Evolutionary conservation across 2,329 filamentous ascomycete genomes (phyloP).

Genomic region (Trichocomaceae sp.): DNA sequence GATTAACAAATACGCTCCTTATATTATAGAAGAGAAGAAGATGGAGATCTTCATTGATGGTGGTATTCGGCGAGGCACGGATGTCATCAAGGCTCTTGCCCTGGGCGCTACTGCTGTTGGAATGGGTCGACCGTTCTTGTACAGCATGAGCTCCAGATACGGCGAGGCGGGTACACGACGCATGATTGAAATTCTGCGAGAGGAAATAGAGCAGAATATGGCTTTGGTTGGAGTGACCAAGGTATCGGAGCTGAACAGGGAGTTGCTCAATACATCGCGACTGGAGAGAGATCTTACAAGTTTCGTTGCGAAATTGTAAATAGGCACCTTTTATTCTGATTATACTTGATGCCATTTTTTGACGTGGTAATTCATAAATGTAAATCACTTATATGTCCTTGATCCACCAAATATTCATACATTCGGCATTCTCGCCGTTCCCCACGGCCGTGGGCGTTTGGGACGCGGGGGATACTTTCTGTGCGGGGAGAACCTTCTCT

Average conservation of each 20-base stretch:
- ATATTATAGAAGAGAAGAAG: conserved; percentile 46
- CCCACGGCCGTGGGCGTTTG: background rate
- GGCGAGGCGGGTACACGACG: conserved; percentile 52
- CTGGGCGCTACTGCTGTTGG: conserved; percentile 59
- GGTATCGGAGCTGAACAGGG: conserved; percentile 22
- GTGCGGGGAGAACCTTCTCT: background rate
- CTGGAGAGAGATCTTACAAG: conserved; percentile 27
- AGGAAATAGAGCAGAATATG: conserved; percentile 33
- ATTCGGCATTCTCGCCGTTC: conserved; percentile 4
- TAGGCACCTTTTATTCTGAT: background rate
- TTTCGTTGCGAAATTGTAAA: conserved; percentile 12
- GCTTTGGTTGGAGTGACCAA: conserved; percentile 26
- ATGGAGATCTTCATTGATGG: conserved; percentile 61
- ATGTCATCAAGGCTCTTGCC: conserved; percentile 61
- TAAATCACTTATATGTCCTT: background rate
- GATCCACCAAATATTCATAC: background rate
- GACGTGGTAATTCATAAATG: too few species aligned
- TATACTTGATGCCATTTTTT: too few species aligned
- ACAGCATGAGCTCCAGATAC: conserved; percentile 50
- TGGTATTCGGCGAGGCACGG: conserved; percentile 58
- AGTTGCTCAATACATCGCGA: conserved; percentile 27
- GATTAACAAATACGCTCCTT: conserved; percentile 54
- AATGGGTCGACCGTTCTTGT: conserved; percentile 56
- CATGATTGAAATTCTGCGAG: conserved; percentile 26
- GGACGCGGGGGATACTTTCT: background rate